Base-by-base conservation (phyloP, 176 grass and related monocot genomes). In the Carex cristatella region DNA sequence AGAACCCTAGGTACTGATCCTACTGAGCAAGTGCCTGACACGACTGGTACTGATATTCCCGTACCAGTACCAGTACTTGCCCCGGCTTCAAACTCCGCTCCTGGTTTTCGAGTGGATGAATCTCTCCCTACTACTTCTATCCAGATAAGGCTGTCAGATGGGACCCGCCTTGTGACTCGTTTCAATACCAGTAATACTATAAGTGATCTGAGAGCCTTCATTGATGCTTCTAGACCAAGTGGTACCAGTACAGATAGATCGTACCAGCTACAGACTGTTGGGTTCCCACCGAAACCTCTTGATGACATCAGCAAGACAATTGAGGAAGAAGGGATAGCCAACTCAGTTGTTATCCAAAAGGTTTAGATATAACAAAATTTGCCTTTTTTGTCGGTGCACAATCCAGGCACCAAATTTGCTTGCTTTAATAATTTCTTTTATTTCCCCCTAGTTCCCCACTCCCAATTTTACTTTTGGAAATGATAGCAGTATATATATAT, bases 321-420 rank as follows among this genome's bases (percentile, higher is more conserved):
- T 3, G 90, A 94, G 69, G 91, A 95, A 91, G 93, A 89, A 1
- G 93, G 90, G 0, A 58, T 99, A 28, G 93, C 91, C 62, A 99
- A 95, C 79, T 99, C 88, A 15, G 96, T 99, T 33, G 87, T 99
- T 86, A 99, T 92, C 73, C 96, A 91, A 85, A 90, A 86, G 83
- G 35, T 89, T 59, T 99, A 92, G 85, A 60, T 86, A 79, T 58
- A 75, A 44, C 10, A 12, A 58, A 37, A 56, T 27, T 3, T 82
- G 18, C 40, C 40, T 61, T 27, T 37, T 37, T 27, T 83, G 6
- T 68, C 30, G 18, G 42, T 56, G 35, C 46, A 15, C 8, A 32
- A 53, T 30, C 28, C 5, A 19, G 49, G 81, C 9, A 54, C 3
- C 40, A 62, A 46, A 64, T 18, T 62, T 60, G 56, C 37, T 62